phyloP scores from a whole-genome alignment of 2,329 filamentous ascomycete genomes.

The Cryphonectria radicalis region DNA sequence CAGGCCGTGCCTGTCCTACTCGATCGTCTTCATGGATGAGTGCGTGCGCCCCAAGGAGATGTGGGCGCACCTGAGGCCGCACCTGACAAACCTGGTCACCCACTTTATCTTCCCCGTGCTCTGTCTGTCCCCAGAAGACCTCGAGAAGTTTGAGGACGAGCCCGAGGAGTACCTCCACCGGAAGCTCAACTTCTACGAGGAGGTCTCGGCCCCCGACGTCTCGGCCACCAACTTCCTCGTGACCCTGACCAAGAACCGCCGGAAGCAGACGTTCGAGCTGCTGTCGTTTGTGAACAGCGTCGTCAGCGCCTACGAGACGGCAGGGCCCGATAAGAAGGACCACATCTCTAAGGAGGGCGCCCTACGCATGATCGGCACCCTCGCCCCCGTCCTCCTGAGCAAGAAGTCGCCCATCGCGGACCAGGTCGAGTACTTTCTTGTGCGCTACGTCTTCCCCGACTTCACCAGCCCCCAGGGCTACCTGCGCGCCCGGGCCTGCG shows the following conservation, averaged over 20 bases:
- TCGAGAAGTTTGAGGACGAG: slow-evolving; percentile 92
- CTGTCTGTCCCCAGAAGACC: slow-evolving; percentile 88
- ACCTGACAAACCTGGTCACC: slow-evolving; percentile 89
- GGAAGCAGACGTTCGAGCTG: slow-evolving; percentile 95
- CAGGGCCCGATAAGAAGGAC: slow-evolving; percentile 87
- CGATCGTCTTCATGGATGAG: slow-evolving; percentile 92
- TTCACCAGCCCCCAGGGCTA: slow-evolving; percentile 93
- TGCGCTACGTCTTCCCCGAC: slow-evolving; percentile 97
- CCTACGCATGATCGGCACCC: slow-evolving; percentile 92
- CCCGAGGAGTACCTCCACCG: slow-evolving; percentile 96
- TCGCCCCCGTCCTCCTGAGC: slow-evolving; percentile 90
- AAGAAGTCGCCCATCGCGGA: slow-evolving; percentile 99
- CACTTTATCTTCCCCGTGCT: slow-evolving; percentile 96
- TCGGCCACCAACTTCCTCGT: slow-evolving; percentile 96
- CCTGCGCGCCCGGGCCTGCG: slow-evolving; percentile 90
- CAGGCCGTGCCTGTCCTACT: slow-evolving; percentile 91
- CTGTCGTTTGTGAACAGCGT: slow-evolving; percentile 94
- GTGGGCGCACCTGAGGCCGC: slow-evolving; percentile 92
- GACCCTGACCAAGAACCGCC: slow-evolving; percentile 88
- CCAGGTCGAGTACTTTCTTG: slow-evolving; percentile 97
- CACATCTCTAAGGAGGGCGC: slow-evolving; percentile 96
- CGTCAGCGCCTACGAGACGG: slow-evolving; percentile 88
- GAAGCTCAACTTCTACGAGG: slow-evolving; percentile 97
- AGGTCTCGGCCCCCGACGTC: slow-evolving; percentile 92
- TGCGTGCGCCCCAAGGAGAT: slow-evolving; percentile 97